These are phyloP conservation scores for Geotrichum candidum DNA, from an alignment of 1,139 yeast species.

Conservation along the genomic window DNA sequence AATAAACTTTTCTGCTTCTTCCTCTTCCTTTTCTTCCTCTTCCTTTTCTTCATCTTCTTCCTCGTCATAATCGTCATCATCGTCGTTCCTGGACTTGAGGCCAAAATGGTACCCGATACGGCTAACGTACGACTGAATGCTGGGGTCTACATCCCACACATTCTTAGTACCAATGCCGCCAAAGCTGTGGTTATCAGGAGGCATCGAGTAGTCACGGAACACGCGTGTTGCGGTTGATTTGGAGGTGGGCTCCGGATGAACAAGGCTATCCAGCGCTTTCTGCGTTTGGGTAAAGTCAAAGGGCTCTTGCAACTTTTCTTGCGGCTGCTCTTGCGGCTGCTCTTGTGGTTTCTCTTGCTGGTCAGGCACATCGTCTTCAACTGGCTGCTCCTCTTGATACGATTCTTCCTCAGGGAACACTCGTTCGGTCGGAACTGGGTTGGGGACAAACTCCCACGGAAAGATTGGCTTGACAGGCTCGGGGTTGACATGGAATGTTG, in stretches of 20 bases:
- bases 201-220: constrained; percentile 15
- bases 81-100: background rate
- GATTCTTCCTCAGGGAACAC: constrained; percentile 22
- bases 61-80: constrained; percentile 6
- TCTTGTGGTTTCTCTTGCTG: background rate
- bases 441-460: constrained; percentile 16
- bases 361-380: background rate
- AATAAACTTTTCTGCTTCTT: background rate
- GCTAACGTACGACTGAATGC: constrained; percentile 18
- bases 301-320: constrained; percentile 12
- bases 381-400: constrained; percentile 9
- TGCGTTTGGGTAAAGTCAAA: constrained; percentile 8
- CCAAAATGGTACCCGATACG: background rate
- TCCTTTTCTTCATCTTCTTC: constrained; percentile 1
- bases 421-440: constrained; percentile 16
- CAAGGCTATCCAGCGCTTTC: background rate
- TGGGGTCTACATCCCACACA: constrained; percentile 23
- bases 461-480: constrained; percentile 16
- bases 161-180: constrained; percentile 10
- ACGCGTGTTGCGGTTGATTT: constrained; percentile 7
- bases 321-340: background rate
- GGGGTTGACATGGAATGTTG: constrained; percentile 2
- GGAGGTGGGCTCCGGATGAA: background rate
- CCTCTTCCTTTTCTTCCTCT: constrained; percentile 1
- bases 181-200: background rate